Base-by-base conservation (phyloP, 106 monocot genomes). In the Dioscorea zingiberensis region DNA sequence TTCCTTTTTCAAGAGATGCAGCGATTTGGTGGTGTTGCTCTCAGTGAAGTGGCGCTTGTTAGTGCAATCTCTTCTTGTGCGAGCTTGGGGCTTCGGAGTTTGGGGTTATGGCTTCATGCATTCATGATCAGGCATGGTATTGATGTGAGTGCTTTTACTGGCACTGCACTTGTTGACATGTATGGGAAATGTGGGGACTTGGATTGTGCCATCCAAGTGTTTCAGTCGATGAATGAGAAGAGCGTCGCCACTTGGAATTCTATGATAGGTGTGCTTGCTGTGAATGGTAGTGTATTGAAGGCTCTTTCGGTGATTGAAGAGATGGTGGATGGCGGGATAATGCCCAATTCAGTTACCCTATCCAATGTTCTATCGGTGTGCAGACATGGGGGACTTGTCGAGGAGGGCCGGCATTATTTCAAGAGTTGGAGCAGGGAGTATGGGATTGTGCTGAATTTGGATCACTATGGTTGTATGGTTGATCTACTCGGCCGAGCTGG, bases 231-330 rank as follows among this genome's bases (percentile, higher is more conserved):
- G 59, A 48, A 44, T 51, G 53, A 73, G 19, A 55, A 58, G 61
- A 78, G 84, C 58, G 45, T 85, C 32, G 73, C 76, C 21, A 70
- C 73, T 15, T 89, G 81, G 85, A 85, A 89, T 76, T 81, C 82
- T 48, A 81, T 89, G 85, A 79, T 89, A n/a, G 63, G 48, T 18
- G 47, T 69, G 23, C 27, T 89, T 32, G 79, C 79, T 57, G 58
- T 51, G 25, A 84, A 85, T 68, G 79, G 89, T 13, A 64, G 75
- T 71, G 67, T 67, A 19, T 29, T 74, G 25, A 57, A 59, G 75
- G 76, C 79, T 13, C 71, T 85, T 4, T 32, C 70, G 38, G 24
- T 60, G 30, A 85, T 76, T 32, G 17, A 76, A 55, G 69, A 74
- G 58, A 23, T 75, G 68, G 79, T 62, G 0, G 44, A 79, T 27